Evolutionary conservation across 2,329 filamentous ascomycete genomes (phyloP).

Genomic region (Colletotrichum sp.): DNA sequence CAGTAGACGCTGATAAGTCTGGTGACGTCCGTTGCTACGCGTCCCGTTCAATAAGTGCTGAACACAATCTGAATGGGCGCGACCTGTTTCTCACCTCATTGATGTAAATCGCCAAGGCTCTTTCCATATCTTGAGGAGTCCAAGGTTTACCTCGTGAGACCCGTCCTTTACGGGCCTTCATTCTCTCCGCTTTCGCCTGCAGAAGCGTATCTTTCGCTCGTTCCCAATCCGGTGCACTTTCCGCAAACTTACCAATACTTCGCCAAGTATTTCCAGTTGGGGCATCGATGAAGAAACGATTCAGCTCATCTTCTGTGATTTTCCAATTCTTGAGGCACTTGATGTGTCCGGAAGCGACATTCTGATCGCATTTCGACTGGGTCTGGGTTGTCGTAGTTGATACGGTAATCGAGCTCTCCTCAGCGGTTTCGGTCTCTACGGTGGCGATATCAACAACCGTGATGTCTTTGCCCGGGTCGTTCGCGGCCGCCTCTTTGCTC

Average conservation of each 20-base stretch:
- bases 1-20: background rate
- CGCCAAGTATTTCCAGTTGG: background rate
- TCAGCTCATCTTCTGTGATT: background rate
- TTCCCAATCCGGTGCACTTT: background rate
- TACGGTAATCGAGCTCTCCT: background rate
- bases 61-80: background rate
- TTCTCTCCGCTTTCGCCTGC: background rate
- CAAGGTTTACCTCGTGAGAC: background rate
- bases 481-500: background rate
- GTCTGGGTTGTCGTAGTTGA: background rate
- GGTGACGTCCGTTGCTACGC: background rate
- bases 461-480: accelerated
- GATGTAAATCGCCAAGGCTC: background rate
- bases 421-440: too few relatives aligned
- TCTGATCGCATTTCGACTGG: background rate
- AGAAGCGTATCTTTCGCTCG: background rate
- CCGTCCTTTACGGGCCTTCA: background rate
- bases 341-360: background rate
- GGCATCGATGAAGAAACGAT: background rate
- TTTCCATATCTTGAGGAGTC: background rate
- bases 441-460: too few relatives aligned
- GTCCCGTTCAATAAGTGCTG: background rate
- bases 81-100: background rate
- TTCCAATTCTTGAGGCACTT: background rate
- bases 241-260: background rate